These are phyloP conservation scores for Coprinopsis marcescibilis DNA, from an alignment of 768 basidiomycete genomes.

Conservation along the genomic window DNA sequence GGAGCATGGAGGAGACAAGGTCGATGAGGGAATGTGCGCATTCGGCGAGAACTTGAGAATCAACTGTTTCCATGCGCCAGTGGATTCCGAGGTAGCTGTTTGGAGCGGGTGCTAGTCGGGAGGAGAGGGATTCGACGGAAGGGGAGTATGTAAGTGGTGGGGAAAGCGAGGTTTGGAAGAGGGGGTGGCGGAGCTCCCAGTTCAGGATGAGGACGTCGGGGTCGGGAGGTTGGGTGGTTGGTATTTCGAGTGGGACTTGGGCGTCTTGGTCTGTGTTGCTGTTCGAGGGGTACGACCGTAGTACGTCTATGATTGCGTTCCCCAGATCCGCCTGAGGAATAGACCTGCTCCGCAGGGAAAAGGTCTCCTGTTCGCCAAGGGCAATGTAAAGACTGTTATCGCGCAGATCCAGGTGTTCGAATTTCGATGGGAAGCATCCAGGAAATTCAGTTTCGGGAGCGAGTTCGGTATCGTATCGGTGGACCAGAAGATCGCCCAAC, in stretches of 20 bases:
- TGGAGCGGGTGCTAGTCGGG: conserved; percentile 30
- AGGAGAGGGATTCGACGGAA: conserved; percentile 44
- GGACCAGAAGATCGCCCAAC: too few species aligned
- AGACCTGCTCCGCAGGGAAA: neutral
- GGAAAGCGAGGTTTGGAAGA: conserved; percentile 42
- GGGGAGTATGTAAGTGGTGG: conserved; percentile 38
- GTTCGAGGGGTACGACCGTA: neutral
- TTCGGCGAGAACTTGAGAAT: conserved; percentile 32
- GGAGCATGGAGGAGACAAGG: conserved; percentile 30
- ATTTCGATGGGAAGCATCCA: conserved; percentile 20
- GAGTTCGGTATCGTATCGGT: conserved; percentile 15
- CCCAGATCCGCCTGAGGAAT: neutral
- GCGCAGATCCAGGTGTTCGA: conserved; percentile 15
- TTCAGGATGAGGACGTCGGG: conserved; percentile 50
- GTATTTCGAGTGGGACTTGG: conserved; percentile 10
- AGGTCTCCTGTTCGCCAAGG: neutral
- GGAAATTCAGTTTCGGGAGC: conserved; percentile 19
- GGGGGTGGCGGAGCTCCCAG: conserved; percentile 45
- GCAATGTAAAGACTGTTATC: conserved; percentile 16
- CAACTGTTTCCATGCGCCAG: conserved; percentile 53
- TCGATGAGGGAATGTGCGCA: conserved; percentile 49
- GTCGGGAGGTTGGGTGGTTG: conserved; percentile 51
- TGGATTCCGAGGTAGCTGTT: conserved; percentile 21
- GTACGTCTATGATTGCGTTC: neutral
- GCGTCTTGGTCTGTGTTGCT: neutral